Evolutionary conservation across 177 flowering plant genomes (phyloP), one percentile per base, ranked within the genome.

Genomic region (Telopea speciosissima): DNA sequence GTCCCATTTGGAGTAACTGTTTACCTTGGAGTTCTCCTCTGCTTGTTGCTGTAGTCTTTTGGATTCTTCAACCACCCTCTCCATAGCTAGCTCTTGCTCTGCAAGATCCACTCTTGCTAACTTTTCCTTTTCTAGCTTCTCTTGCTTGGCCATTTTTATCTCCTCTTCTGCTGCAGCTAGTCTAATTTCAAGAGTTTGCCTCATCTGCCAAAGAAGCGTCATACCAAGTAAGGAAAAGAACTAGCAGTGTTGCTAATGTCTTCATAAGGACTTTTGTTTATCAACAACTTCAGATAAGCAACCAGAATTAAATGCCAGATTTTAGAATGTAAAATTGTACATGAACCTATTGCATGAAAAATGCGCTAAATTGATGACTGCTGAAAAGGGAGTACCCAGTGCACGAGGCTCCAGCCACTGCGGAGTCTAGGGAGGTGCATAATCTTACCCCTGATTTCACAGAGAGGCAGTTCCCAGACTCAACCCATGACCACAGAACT

Each of bases 1-100:
- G 49, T 44, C 5, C 17, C 4, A 16, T 49, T 1, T 11, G 14
- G 14, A 19, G 19, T 49, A 49, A 22, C 16, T 71, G 42, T 61
- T 67, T 76, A 90, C 99, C 96, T 85, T 90, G 8, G 92, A 79
- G 77, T 93, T 95, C 71, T 89, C 96, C 56, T 93, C 91, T 62
- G 89, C 96, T 78, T 83, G 86, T 76, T 79, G 79, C 70, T 86
- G 85, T 54, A 95, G 81, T 31, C 76, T 72, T 68, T 84, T 85
- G 2, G 98, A 83, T 64, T 93, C 97, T 71, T 87, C 79, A 24
- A 84, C 88, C 56, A 93, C 88, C 76, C 80, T 86, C 70, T 85
- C 93, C 97, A 90, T 90, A 24, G 82, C 64, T 14, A 80, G 76
- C 71, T 90, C 85, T 77, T 87, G 90, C 63, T 91, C 85, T 28